phyloP scores from a whole-genome alignment of 2,329 filamentous ascomycete genomes.

The Fusarium pseudoanthophilum region DNA sequence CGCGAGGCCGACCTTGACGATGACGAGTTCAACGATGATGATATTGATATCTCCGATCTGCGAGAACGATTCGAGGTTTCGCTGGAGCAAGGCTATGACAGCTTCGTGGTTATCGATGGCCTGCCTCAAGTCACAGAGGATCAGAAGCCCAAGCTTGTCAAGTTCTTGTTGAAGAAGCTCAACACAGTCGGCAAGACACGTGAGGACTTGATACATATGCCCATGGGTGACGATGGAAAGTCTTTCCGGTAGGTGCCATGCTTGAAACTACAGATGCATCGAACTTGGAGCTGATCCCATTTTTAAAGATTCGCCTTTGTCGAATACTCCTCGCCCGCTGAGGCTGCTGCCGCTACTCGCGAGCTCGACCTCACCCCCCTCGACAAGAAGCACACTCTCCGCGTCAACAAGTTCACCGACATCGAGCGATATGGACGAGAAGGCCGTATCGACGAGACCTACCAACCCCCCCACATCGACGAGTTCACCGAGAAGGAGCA shows the following conservation, averaged over 20 bases:
- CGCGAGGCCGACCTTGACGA: conserved; percentile 88
- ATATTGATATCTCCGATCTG: conserved; percentile 95
- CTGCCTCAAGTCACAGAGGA: conserved; percentile 90
- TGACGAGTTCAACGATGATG: conserved; percentile 89
- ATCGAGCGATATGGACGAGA: conserved; percentile 96
- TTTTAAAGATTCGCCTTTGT: conserved; percentile 88
- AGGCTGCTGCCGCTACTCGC: conserved; percentile 90
- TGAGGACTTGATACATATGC: conserved; percentile 94
- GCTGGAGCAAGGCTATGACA: conserved; percentile 94
- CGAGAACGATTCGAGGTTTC: conserved; percentile 95
- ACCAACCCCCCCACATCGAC: conserved; percentile 82
- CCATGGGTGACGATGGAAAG: conserved; percentile 85
- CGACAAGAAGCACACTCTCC: conserved; percentile 95
- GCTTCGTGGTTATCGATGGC: conserved; percentile 96
- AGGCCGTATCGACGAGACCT: conserved; percentile 92
- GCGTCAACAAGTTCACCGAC: conserved; percentile 98
- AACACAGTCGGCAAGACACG: conserved; percentile 84
- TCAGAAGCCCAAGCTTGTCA: conserved; percentile 92
- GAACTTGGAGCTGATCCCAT: conserved; percentile 19
- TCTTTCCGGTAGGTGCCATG: conserved; percentile 77
- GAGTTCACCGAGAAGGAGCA: conserved; percentile 94
- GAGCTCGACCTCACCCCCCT: conserved; percentile 86
- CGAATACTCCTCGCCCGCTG: conserved; percentile 90
- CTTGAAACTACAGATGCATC: not conserved
- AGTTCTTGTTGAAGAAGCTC: conserved; percentile 95